Percentiles rank a stretch among this genome's conserved stretches.
Evolutionary conservation across 176 grass and related monocot species (phyloP).

Genomic region (Carex littledalei): DNA sequence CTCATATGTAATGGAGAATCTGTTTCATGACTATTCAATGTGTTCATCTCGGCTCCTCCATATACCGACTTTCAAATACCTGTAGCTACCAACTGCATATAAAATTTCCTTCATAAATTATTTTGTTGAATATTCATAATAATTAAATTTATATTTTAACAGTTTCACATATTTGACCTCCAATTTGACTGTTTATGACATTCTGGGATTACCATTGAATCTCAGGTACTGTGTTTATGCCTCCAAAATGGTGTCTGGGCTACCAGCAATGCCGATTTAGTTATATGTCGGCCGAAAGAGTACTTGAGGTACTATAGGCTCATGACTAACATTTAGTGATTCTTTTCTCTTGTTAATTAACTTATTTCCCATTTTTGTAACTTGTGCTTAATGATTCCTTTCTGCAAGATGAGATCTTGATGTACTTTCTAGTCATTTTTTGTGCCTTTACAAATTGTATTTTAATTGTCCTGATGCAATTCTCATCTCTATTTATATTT

Average conservation of each 20-base stretch:
- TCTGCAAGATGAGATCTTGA: not conserved
- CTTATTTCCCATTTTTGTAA: not conserved
- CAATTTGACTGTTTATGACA: not conserved
- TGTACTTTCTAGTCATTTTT: not conserved
- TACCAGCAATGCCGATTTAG: conserved; percentile 98
- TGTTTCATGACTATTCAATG: no score
- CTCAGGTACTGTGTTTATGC: conserved; percentile 83
- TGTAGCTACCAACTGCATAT: no score
- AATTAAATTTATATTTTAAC: not conserved
- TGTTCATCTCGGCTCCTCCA: no score
- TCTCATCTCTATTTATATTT: not conserved
- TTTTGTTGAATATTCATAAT: no score
- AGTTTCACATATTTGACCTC: not conserved
- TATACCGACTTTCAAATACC: no score
- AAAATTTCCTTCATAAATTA: no score
- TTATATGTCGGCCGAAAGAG: conserved; percentile 80
- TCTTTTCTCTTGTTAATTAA: not conserved
- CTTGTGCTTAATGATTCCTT: not conserved
- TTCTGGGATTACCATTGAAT: not conserved
- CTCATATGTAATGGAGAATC: no score
- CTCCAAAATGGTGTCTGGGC: conserved; percentile 90
- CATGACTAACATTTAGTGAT: not conserved
- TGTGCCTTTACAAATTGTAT: not conserved
- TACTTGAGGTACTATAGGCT: conserved; percentile 52
- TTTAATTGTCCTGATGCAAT: not conserved